Percentiles rank a stretch among this genome's conserved stretches.
Evolutionary conservation across 2,329 filamentous ascomycete species (phyloP).

Genomic region (Teratosphaeria nubilosa): DNA sequence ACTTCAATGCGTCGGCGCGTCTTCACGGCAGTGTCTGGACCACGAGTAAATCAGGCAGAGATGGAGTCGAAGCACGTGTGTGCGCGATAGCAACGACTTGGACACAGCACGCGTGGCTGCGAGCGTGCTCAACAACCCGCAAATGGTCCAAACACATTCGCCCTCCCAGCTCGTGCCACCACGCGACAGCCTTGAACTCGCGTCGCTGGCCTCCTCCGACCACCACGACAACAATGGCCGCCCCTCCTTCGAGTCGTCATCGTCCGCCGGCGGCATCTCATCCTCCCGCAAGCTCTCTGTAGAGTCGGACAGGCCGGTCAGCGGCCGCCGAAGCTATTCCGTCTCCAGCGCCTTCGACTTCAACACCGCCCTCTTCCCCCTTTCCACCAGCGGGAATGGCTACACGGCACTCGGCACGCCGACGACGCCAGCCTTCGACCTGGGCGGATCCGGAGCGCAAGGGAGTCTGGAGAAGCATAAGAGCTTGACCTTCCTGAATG

Average conservation of each 20-base stretch:
- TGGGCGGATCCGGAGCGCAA: slow-evolving; percentile 13
- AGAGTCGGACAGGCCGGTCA: slow-evolving; percentile 42
- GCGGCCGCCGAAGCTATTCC: slow-evolving; percentile 64
- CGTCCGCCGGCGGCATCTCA: slow-evolving; percentile 64
- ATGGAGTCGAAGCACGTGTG: background rate
- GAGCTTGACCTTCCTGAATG: slow-evolving; percentile 88
- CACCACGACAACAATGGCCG: slow-evolving; percentile 29
- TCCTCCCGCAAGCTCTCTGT: slow-evolving; percentile 89
- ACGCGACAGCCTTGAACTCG: slow-evolving; percentile 92
- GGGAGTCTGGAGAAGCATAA: slow-evolving; percentile 82
- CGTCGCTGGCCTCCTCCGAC: slow-evolving; percentile 77
- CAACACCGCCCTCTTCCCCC: slow-evolving; percentile 80
- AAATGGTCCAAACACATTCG: background rate
- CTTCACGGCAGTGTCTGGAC: background rate
- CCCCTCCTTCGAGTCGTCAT: slow-evolving; percentile 56
- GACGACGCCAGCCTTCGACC: slow-evolving; percentile 45
- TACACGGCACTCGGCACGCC: slow-evolving; percentile 83
- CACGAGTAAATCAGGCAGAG: background rate
- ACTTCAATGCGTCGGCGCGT: background rate
- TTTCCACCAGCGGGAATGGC: slow-evolving; percentile 64
- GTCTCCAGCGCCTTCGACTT: slow-evolving; percentile 93
- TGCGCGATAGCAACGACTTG: background rate
- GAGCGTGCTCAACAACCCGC: background rate
- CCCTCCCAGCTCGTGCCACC: slow-evolving; percentile 26
- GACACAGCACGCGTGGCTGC: no score